A percentile compares a stretch with the other conserved stretches of the same genome.
These are phyloP conservation scores for Microdochium paspali DNA, from an alignment of 2,329 filamentous ascomycete species.

Conservation along the genomic window DNA sequence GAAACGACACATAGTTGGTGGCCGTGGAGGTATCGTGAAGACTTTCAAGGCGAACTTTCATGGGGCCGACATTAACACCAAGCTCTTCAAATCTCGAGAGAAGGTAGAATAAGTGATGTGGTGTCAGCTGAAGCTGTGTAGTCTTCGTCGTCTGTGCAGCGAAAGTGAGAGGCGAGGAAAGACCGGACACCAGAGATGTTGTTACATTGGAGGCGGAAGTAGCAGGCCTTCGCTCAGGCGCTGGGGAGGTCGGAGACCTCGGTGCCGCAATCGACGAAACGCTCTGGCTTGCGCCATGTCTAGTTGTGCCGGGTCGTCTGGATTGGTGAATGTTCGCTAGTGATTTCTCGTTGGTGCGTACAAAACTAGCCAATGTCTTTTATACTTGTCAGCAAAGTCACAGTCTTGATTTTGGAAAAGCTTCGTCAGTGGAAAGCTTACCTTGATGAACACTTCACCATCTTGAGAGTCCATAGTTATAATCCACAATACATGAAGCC, in stretches of 20 bases:
- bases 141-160: constrained; percentile 79
- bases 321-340: constrained; percentile 91
- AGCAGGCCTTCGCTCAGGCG: constrained; percentile 47
- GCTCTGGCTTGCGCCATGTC: constrained; percentile 61
- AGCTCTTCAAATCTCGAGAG: constrained; percentile 92
- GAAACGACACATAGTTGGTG: constrained; percentile 91
- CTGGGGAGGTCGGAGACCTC: constrained; percentile 38
- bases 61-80: constrained; percentile 81
- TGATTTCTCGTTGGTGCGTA: constrained; percentile 94
- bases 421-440: constrained; percentile 30
- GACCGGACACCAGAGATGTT: constrained; percentile 68
- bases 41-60: constrained; percentile 93
- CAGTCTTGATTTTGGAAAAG: constrained; percentile 65
- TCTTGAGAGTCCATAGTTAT: constrained; percentile 72
- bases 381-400: constrained; percentile 48
- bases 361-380: constrained; percentile 90
- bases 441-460: constrained; percentile 83
- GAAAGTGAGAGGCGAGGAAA: constrained; percentile 80
- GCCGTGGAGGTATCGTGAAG: constrained; percentile 80
- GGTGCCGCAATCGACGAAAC: constrained; percentile 47
- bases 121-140: constrained; percentile 83
- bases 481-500: background rate
- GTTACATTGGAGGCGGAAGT: constrained; percentile 58
- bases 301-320: constrained; percentile 59
- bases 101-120: constrained; percentile 94